phyloP scores from a whole-genome alignment of 345 rosid genomes.

The Diplotaxis tenuifolia region DNA sequence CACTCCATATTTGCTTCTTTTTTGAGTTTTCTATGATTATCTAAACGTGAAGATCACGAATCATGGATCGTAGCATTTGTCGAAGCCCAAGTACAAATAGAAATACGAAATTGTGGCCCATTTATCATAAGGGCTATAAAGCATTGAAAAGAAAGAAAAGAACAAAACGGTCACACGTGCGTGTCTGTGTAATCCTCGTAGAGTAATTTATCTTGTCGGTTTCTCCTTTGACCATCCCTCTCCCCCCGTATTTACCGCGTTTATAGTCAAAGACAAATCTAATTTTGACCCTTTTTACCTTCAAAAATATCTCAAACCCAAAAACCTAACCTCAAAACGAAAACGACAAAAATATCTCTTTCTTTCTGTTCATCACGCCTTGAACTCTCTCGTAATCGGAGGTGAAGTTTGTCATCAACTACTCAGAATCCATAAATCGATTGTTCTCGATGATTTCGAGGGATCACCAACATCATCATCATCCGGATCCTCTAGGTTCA shows the following conservation, averaged over 20 bases:
- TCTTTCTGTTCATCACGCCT: background rate
- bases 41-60: background rate
- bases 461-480: constrained; percentile 38
- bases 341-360: background rate
- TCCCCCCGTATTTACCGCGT: constrained; percentile 33
- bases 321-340: constrained; percentile 22
- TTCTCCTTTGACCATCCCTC: constrained; percentile 19
- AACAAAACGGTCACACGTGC: constrained; percentile 17
- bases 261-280: constrained; percentile 18
- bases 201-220: constrained; percentile 11
- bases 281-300: constrained; percentile 6
- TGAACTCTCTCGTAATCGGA: background rate
- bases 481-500: constrained; percentile 16
- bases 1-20: background rate
- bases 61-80: background rate
- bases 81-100: background rate
- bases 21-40: background rate
- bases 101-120: constrained; percentile 14
- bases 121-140: background rate
- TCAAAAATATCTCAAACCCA: constrained; percentile 27
- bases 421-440: background rate
- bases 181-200: background rate
- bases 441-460: constrained; percentile 25
- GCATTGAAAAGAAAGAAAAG: background rate
- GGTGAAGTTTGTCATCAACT: background rate